phyloP scores from a whole-genome alignment of 2,329 filamentous ascomycete genomes.

The Stagonosporopsis chrysanthemi region DNA sequence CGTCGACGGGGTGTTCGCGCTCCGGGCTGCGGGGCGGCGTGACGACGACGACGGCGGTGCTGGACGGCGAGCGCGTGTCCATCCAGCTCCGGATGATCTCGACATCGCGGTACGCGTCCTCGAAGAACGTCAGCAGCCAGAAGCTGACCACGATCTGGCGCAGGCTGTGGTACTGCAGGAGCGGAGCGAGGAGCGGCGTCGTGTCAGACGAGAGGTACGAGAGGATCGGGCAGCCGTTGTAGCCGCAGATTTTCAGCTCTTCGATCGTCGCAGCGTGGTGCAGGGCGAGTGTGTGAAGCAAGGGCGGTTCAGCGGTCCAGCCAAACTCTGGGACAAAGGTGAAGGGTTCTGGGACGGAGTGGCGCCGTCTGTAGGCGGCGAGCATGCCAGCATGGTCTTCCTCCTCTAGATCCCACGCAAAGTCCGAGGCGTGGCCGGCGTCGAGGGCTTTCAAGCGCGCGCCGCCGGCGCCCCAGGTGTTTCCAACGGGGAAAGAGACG shows the following conservation, averaged over 20 bases:
- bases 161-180: conserved; percentile 54
- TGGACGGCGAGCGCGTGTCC: conserved; percentile 48
- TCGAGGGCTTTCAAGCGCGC: conserved; percentile 42
- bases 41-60: conserved; percentile 50
- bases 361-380: conserved; percentile 34
- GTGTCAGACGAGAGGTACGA: conserved; percentile 50
- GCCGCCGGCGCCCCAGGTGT: conserved; percentile 54
- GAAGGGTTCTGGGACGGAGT: conserved; percentile 29
- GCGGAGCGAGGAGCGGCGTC: conserved; percentile 46
- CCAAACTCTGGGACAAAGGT: conserved; percentile 50
- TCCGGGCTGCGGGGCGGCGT: conserved; percentile 39
- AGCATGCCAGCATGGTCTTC: conserved; percentile 39
- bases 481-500: conserved; percentile 53
- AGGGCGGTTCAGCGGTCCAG: conserved; percentile 48
- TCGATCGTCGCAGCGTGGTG: conserved; percentile 51
- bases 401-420: conserved; percentile 37
- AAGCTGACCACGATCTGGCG: conserved; percentile 52
- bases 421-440: conserved; percentile 29
- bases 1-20: conserved; percentile 33
- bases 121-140: conserved; percentile 53
- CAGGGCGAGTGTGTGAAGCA: conserved; percentile 53
- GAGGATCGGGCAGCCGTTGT: conserved; percentile 53
- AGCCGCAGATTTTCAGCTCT: conserved; percentile 59
- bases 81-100: conserved; percentile 57
- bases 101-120: conserved; percentile 48